Base-by-base conservation (phyloP, 352 stramenopile species). In the Stephanocyclus meneghinianus region DNA sequence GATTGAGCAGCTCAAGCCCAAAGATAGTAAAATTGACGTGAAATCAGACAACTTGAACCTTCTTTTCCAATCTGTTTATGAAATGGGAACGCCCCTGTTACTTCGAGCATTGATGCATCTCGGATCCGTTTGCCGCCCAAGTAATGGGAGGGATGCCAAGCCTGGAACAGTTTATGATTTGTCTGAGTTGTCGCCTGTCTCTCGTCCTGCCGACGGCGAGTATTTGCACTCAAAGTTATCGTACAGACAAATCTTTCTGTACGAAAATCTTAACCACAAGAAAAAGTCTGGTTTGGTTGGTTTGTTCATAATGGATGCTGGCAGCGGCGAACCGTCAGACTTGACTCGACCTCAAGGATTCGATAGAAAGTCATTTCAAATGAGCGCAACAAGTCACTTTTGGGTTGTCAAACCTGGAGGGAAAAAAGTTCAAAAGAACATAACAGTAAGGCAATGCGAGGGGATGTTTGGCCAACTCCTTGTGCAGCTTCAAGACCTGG, bases 101-200 rank as follows among this genome's bases (percentile, higher is more conserved):
- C 95, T 96, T 40, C 90, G 93, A 2, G 91, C 95, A 15, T 84
- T 98, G 37, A 95, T 95, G 66, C 89, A 95, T n/a, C 86, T 98
- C 18, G 97, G 97, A 1, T 98, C 86, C 51, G 80, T 97, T 48
- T 88, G 86, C 15, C 85, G 83, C 26, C 68, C 96, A 8, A 69
- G 64, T 37, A 65, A 61, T 29, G 62, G 60, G 47, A 63, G 42
- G 67, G 81, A 81, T 55, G 76, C 63, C 18, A 87, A 86, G 61
- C 61, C 55, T 71, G 74, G 81, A 15, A 89, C 87, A 30, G 78
- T 80, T 6, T 91, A 90, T 74, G 57, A 83, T 32, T 57, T 93
- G 16, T 78, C 73, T 2, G 86, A 94, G 64, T 63, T 95, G 2
- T 65, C 83, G 35, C 59, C 77, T 29, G 80, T 93, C 16, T 60